A percentile compares a stretch with the other conserved stretches of the same genome.
These are phyloP conservation scores for Senna siamea DNA, from an alignment of 306 rosid genomes.

Conservation along the genomic window DNA sequence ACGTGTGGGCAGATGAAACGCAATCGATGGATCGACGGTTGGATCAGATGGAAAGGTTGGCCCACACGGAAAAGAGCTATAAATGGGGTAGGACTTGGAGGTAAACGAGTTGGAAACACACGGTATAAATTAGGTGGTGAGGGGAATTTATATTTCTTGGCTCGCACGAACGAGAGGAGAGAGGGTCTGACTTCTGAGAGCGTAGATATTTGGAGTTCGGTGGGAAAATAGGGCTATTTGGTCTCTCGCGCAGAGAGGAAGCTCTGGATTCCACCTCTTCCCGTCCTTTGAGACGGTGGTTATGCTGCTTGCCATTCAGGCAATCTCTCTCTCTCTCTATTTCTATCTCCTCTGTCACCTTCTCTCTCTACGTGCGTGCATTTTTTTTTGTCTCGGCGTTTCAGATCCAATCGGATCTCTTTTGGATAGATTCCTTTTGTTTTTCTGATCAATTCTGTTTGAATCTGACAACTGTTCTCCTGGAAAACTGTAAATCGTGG, in stretches of 20 bases:
- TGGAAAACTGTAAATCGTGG: not conserved
- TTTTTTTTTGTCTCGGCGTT: not conserved
- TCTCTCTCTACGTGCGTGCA: not conserved
- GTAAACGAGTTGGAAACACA: conserved; percentile 16
- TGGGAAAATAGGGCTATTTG: conserved; percentile 5
- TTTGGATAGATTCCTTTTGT: conserved; percentile 24
- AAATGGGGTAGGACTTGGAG: conserved; percentile 2
- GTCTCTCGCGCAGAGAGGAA: conserved; percentile 31
- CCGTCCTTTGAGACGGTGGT: conserved; percentile 98
- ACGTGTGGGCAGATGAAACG: not conserved
- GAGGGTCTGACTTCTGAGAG: not conserved
- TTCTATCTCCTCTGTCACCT: too few species aligned
- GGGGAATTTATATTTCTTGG: conserved; percentile 23
- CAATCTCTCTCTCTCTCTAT: conserved; percentile 28
- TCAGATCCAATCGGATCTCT: conserved; percentile 37
- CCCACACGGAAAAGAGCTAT: conserved; percentile 16
- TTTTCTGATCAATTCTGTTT: not conserved
- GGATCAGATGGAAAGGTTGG: not conserved
- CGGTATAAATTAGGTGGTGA: conserved; percentile 39
- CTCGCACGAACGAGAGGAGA: conserved; percentile 14
- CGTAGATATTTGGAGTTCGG: conserved; percentile 39
- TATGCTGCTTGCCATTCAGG: conserved; percentile 81
- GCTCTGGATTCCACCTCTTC: conserved; percentile 91
- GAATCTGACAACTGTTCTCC: not conserved
- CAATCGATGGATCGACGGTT: not conserved